A percentile compares a stretch with the other conserved stretches of the same genome.
phyloP scores from a whole-genome alignment of 352 stramenopile genomes.

The Phytopythium boreale region DNA sequence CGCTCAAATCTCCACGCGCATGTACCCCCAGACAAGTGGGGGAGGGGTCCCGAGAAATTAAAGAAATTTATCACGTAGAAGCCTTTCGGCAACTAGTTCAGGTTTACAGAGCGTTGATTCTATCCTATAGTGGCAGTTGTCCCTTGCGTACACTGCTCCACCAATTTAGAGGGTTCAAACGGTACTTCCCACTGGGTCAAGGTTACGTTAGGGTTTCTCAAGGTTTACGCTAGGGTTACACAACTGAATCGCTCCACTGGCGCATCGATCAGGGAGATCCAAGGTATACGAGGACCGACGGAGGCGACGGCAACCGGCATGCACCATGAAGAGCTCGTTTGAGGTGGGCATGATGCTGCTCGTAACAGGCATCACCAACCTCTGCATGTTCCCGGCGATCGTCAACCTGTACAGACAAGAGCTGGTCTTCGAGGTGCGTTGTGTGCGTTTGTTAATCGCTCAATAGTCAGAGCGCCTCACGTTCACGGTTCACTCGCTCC shows the following conservation, averaged over 20 bases:
- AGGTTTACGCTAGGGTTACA: background rate
- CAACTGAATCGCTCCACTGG: background rate
- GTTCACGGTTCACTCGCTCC: background rate
- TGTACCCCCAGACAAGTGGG: slow-evolving; percentile 26
- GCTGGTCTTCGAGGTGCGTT: slow-evolving; percentile 69
- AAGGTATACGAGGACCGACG: background rate
- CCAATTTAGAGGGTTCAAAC: background rate
- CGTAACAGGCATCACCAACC: slow-evolving; percentile 72
- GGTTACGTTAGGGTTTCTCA: background rate
- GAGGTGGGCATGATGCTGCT: slow-evolving; percentile 67
- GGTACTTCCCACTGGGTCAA: background rate
- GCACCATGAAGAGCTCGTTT: slow-evolving; percentile 56
- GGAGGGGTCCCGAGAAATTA: slow-evolving; percentile 79
- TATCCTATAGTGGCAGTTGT: background rate
- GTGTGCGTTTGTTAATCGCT: background rate
- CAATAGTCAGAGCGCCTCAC: background rate
- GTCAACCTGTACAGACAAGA: slow-evolving; percentile 48
- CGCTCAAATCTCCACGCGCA: background rate
- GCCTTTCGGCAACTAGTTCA: slow-evolving; percentile 50
- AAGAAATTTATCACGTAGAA: slow-evolving; percentile 86
- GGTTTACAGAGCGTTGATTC: accelerated
- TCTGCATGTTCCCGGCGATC: slow-evolving; percentile 77
- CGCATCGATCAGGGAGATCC: background rate
- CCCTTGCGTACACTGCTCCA: slow-evolving; percentile 17
- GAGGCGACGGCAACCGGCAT: background rate